Percentiles rank a stretch among this genome's conserved stretches.
Conservation (phyloP, 2,329 filamentous ascomycete species). For the Emergomyces africanus region DNA sequence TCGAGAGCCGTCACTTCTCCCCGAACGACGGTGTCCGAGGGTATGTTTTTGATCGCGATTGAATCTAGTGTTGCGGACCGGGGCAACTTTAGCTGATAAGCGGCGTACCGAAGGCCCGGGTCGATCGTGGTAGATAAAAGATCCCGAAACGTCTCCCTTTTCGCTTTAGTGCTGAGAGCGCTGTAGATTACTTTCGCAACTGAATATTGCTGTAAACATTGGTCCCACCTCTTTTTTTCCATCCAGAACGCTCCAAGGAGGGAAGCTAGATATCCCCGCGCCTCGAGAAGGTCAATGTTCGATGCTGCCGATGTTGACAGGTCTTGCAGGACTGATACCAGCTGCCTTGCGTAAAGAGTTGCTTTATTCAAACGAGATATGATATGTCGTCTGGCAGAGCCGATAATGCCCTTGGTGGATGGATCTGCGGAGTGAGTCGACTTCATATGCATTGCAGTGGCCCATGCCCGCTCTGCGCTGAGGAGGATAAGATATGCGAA, state of each 20-base stretch:
- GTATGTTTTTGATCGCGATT: slow-evolving; percentile 70
- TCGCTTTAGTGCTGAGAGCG: slow-evolving; percentile 50
- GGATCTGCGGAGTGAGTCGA: slow-evolving; percentile 65
- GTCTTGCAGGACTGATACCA: slow-evolving; percentile 55
- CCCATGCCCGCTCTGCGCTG: slow-evolving; percentile 83
- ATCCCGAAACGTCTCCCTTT: slow-evolving; percentile 73
- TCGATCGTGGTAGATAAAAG: slow-evolving; percentile 77
- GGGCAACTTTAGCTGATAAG: slow-evolving; percentile 80
- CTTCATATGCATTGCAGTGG: slow-evolving; percentile 92
- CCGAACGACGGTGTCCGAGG: slow-evolving; percentile 48
- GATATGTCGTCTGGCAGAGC: slow-evolving; percentile 74
- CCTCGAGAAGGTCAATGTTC: slow-evolving; percentile 65
- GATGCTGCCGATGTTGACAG: slow-evolving; percentile 46
- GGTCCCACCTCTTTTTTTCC: slow-evolving; percentile 77
- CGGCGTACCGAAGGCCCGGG: slow-evolving; percentile 84
- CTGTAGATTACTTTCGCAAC: slow-evolving; percentile 71
- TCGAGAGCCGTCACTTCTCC: slow-evolving; percentile 59
- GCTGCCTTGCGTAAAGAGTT: slow-evolving; percentile 51
- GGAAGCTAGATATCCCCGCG: slow-evolving; percentile 67
- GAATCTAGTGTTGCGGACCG: slow-evolving; percentile 69
- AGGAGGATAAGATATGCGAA: slow-evolving; percentile 69
- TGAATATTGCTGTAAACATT: slow-evolving; percentile 63
- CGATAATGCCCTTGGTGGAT: slow-evolving; percentile 57
- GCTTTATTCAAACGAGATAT: slow-evolving; percentile 78
- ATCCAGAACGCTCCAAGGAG: slow-evolving; percentile 67